These are phyloP conservation scores for Suhomyces chickasaworum DNA, from an alignment of 1,139 yeast genomes.

Conservation along the genomic window DNA sequence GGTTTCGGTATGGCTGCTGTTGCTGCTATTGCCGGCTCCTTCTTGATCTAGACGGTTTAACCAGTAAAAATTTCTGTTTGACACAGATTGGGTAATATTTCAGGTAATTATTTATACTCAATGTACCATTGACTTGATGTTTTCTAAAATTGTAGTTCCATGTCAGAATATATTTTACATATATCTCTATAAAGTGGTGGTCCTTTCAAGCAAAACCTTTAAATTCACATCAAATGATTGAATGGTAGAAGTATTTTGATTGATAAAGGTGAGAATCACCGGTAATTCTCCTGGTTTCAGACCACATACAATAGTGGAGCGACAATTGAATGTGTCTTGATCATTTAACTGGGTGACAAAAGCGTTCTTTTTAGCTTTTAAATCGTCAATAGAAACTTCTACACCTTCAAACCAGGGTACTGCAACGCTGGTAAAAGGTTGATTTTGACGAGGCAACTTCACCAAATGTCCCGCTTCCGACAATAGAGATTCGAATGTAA, in stretches of 20 bases:
- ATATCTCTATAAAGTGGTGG: neutral
- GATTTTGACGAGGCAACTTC: neutral
- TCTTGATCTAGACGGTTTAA: slow-evolving; percentile 22
- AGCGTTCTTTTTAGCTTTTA: slow-evolving; percentile 3
- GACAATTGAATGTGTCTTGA: slow-evolving; percentile 21
- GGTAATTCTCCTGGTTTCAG: slow-evolving; percentile 20
- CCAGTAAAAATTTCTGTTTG: neutral
- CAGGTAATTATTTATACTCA: slow-evolving; percentile 1
- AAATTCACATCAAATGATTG: slow-evolving; percentile 7
- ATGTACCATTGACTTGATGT: neutral
- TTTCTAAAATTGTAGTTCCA: neutral
- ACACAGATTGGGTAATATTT: neutral
- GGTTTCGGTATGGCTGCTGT: slow-evolving; percentile 26
- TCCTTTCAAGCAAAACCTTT: slow-evolving; percentile 1
- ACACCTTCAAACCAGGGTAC: slow-evolving; percentile 1
- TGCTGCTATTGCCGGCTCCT: slow-evolving; percentile 29
- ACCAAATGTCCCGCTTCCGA: neutral
- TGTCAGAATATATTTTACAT: too few species aligned
- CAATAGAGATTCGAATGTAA: slow-evolving; percentile 8
- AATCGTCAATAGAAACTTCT: slow-evolving; percentile 3
- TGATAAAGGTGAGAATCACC: slow-evolving; percentile 30
- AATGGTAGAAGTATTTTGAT: slow-evolving; percentile 16
- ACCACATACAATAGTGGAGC: slow-evolving; percentile 20
- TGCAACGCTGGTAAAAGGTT: neutral
- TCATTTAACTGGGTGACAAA: slow-evolving; percentile 13